Conservation (phyloP, 352 stramenopile genomes). For the Phytophthora tubulina region DNA sequence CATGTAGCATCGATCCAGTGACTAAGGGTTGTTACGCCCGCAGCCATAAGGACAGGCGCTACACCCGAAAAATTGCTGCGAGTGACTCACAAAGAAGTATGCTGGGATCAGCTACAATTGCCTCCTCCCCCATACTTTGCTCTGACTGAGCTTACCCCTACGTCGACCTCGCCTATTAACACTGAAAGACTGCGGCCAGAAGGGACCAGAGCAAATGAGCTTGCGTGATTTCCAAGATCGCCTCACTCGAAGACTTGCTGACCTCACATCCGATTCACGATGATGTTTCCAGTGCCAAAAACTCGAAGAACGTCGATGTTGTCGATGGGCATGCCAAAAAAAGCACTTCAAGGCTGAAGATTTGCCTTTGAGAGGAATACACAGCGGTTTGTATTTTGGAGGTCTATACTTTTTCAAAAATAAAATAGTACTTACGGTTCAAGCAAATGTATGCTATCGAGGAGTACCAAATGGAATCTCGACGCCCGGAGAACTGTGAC, state of each 20-base stretch:
- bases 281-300: neutral
- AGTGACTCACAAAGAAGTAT: no score
- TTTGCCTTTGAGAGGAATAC: neutral
- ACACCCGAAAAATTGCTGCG: no score
- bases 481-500: constrained; percentile 45
- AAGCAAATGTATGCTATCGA: constrained; percentile 18
- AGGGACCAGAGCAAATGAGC: neutral
- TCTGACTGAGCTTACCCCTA: no score
- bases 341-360: neutral
- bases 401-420: constrained; percentile 20
- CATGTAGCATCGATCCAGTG: no score
- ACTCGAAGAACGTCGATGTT: neutral
- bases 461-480: constrained; percentile 16
- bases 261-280: neutral
- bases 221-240: neutral
- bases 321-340: neutral
- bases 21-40: no score
- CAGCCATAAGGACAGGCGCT: no score
- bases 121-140: no score
- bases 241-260: neutral
- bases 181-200: neutral
- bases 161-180: neutral
- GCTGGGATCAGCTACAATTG: no score
- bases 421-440: constrained; percentile 24
- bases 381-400: constrained; percentile 2